Base-by-base conservation (phyloP, 768 basidiomycete species). In the Tricholoma terreum region DNA sequence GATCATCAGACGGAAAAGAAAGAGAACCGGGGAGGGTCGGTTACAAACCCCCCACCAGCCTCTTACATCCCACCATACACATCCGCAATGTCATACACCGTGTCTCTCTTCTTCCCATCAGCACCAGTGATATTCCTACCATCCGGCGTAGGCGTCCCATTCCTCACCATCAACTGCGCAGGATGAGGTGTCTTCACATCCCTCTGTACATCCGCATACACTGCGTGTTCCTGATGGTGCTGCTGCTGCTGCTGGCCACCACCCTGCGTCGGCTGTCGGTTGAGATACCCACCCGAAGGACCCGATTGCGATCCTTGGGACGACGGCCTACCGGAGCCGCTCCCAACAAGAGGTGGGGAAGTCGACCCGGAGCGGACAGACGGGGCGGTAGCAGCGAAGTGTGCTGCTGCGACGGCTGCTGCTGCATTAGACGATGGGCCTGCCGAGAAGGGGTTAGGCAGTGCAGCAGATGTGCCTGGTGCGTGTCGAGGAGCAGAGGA, bases 41-140 rank as follows among this genome's bases (percentile, higher is more conserved):
- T 27, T 27, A 6, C 24, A 6, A 27, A 2, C 24, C 24, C 24
- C n/a, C n/a, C n/a, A n/a, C n/a, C 24, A 27, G 24, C 3, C 24
- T 27, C 19, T 58, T 62, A 69, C 42, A 67, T 66, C 30, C 68
- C 68, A 24, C 68, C 68, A 59, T 63, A 63, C 15, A 52, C 62
- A 40, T 63, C 62, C 12, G 27, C 38, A 31, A 57, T 57, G 50
- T 63, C 62, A 61, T 88, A 89, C 54, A 83, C 71, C 11, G 84
- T 84, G 30, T 53, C 38, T 31, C 34, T 42, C 3, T 12, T 42
- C 15, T n/a, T 15, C 12, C 19, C 24, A 10, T 55, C 21, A 24
- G 55, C 27, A 51, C 52, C 58, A 33, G 54, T 38, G 22, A 31
- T 17, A 9, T 36, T 38, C 24, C 3, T 4, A 17, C 30, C 24